Percentiles rank a stretch among this genome's conserved stretches.
phyloP scores from a whole-genome alignment of 306 rosid genomes.

The Lathyrus sativus region DNA sequence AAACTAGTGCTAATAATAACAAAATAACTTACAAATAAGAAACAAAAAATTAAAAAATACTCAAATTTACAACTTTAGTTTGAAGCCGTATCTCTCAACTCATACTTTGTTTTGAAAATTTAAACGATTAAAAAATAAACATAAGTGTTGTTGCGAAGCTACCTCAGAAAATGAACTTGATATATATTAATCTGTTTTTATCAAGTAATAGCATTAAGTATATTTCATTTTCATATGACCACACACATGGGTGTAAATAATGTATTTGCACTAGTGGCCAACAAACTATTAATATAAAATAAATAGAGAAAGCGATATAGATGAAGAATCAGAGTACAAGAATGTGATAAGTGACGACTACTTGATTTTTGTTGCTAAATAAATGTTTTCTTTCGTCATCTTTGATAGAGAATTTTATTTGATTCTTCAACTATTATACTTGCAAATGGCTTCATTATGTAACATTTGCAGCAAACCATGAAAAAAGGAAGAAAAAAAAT shows the following conservation, averaged over 20 bases:
- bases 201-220: too few species aligned
- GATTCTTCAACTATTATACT: conserved; percentile 32
- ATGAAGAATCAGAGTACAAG: conserved; percentile 30
- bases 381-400: conserved; percentile 28
- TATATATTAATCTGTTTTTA: too few species aligned
- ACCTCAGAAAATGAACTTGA: too few species aligned
- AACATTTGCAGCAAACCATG: background rate
- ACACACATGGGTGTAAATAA: background rate
- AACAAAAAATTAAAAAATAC: too few species aligned
- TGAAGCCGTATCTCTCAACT: too few species aligned
- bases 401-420: conserved; percentile 8
- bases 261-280: conserved; percentile 19
- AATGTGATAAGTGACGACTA: conserved; percentile 25
- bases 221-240: background rate
- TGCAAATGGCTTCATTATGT: conserved; percentile 24
- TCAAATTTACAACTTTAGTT: too few species aligned
- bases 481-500: too few species aligned
- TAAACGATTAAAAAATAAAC: too few species aligned
- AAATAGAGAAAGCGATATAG: conserved; percentile 27
- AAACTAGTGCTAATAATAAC: too few species aligned
- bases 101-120: too few species aligned
- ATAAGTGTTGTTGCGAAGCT: too few species aligned
- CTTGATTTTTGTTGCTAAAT: conserved; percentile 14
- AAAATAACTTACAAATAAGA: too few species aligned
- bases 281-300: background rate